Evolutionary conservation across 1,139 yeast species (phyloP), one percentile per base, ranked within the genome.

Genomic region (Oligophagozyma castellii): DNA sequence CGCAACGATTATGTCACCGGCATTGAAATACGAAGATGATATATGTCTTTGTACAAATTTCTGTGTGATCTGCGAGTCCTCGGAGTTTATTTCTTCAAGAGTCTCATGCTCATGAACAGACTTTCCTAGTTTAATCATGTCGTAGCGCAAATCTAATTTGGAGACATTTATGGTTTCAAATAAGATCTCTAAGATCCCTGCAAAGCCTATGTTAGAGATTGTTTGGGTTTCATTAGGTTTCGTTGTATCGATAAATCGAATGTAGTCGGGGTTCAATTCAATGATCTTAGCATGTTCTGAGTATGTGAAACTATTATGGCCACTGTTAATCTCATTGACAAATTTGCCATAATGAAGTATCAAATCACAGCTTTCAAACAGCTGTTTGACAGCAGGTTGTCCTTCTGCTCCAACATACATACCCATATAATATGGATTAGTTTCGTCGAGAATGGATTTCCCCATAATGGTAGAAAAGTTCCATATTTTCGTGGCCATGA

Each of bases 1-100:
- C 26, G 72, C 64, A 24, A 83, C 63, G 10, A 83, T 48, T 15
- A 74, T 61, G 48, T 81, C 94, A 41, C 70, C 64, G 18, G 73
- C 70, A 42, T 61, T 57, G 24, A 80, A 34, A 27, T 32, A 37
- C 12, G 30, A 21, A 7, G 44, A 43, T 18, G 46, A 26, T 2
- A 27, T 24, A 18, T 18, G 7, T 14, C 33, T 34, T 23, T 40
- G 40, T 28, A 49, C 26, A 24, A 28, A 34, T 7, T 29, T 27
- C 29, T 46, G 52, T 3, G 50, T 46, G 13, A 48, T 37, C 13
- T 42, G 31, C 7, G 10, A 7, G 21, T 29, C 29, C 5, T 32
- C 28, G 21, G 40, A 28, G 2, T 38, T 32, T 10, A 29, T 30
- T 34, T 56, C 56, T 42, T 18, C 20, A 18, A 18, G 10, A 40